These are phyloP conservation scores for Davidsoniella eucalypti DNA, from an alignment of 2,329 filamentous ascomycete genomes.

Conservation along the genomic window DNA sequence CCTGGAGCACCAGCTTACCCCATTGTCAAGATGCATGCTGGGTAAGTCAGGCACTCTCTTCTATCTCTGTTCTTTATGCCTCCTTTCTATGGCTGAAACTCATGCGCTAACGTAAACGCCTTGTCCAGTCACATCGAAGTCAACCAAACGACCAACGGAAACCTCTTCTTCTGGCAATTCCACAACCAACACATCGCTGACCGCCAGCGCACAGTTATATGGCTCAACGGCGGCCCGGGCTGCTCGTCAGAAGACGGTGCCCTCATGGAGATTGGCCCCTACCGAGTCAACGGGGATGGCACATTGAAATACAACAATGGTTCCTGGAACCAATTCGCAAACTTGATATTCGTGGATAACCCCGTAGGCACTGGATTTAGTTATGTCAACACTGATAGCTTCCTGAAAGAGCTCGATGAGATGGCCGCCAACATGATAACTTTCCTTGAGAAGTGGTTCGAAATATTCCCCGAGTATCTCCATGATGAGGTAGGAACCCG, in stretches of 20 bases:
- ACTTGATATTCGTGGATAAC: slow-evolving; percentile 91
- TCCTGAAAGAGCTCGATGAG: slow-evolving; percentile 65
- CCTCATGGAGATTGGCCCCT: slow-evolving; percentile 90
- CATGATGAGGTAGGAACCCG: slow-evolving; percentile 61
- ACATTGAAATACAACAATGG: slow-evolving; percentile 68
- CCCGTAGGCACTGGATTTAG: slow-evolving; percentile 94
- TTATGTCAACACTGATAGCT: slow-evolving; percentile 81
- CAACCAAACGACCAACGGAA: slow-evolving; percentile 68
- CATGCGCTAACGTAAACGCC: neutral
- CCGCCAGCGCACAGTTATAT: slow-evolving; percentile 77
- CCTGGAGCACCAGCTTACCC: slow-evolving; percentile 66
- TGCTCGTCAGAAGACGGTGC: slow-evolving; percentile 96
- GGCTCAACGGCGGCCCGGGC: slow-evolving; percentile 92
- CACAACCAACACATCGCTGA: slow-evolving; percentile 92
- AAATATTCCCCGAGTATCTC: slow-evolving; percentile 78
- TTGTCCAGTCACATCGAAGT: slow-evolving; percentile 70
- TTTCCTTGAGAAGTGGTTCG: slow-evolving; percentile 87
- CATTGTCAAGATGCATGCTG: slow-evolving; percentile 92
- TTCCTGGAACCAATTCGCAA: slow-evolving; percentile 98
- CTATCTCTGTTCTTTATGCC: neutral
- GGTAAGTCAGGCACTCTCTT: slow-evolving; percentile 38
- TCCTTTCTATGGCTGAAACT: too few relatives aligned
- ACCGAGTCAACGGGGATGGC: slow-evolving; percentile 61
- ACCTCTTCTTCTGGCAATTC: slow-evolving; percentile 98
- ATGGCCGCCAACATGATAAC: slow-evolving; percentile 80